These are phyloP conservation scores for Cairneyella variabilis DNA, from an alignment of 495 filamentous ascomycete species.

Conservation along the genomic window DNA sequence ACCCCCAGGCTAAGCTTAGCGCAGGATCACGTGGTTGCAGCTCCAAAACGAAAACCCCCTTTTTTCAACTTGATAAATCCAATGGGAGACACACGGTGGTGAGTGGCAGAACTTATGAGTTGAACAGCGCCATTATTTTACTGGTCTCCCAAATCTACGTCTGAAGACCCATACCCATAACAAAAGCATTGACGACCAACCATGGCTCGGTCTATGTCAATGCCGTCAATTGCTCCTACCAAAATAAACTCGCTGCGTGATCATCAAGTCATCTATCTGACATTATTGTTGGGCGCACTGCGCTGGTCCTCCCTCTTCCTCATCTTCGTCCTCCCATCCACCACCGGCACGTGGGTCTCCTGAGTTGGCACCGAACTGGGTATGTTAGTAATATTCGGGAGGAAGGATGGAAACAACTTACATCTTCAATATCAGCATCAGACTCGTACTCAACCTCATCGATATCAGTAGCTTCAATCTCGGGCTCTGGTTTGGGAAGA, in stretches of 20 bases:
- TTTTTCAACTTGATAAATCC: no score
- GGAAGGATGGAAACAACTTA: conserved; percentile 34
- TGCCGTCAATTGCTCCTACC: no score
- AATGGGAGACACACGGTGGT: no score
- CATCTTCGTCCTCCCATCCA: conserved; percentile 79
- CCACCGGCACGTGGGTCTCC: conserved; percentile 67
- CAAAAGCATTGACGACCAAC: no score
- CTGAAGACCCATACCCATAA: no score
- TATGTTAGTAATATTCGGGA: conserved; percentile 25
- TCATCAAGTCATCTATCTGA: conserved; percentile 11
- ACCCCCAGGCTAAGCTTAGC: no score
- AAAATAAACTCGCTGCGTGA: conserved; percentile 16
- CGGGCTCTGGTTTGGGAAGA: conserved; percentile 52
- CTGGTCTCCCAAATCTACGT: no score
- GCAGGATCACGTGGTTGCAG: no score
- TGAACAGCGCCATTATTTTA: no score
- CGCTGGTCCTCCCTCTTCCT: conserved; percentile 45
- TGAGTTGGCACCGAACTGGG: conserved; percentile 58
- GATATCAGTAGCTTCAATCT: conserved; percentile 63
- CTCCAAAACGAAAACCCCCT: no score
- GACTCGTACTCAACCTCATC: conserved; percentile 85
- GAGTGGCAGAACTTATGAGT: no score
- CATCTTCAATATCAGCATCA: conserved; percentile 76
- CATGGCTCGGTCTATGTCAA: no score
- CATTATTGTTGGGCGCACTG: conserved; percentile 87